phyloP scores from a whole-genome alignment of 371 early-diverging fungal species.

The Sporodiniella umbellata region DNA sequence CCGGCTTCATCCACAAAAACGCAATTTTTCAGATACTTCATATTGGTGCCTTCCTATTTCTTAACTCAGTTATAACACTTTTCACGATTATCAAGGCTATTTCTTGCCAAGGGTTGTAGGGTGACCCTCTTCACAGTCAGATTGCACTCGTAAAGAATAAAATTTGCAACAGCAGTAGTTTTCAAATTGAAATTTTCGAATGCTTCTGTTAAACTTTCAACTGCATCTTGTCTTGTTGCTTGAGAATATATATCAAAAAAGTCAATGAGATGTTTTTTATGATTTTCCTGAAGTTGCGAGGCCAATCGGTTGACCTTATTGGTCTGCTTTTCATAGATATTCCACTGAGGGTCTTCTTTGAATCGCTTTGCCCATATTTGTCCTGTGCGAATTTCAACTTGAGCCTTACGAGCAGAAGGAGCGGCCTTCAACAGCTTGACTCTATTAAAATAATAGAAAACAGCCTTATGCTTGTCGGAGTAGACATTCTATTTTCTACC shows the following conservation, averaged over 20 bases:
- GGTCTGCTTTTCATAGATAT: constrained; percentile 15
- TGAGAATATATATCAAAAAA: constrained; percentile 12
- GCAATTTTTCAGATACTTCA: constrained; percentile 11
- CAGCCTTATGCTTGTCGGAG: constrained; percentile 7
- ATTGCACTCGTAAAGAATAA: constrained; percentile 10
- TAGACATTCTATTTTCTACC: constrained; percentile 6
- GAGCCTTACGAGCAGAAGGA: constrained; percentile 1
- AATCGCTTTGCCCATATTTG: constrained; percentile 12
- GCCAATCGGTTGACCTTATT: constrained; percentile 5
- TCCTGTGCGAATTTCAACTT: constrained; percentile 3
- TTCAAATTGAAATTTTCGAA: constrained; percentile 8
- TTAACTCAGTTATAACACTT: not conserved
- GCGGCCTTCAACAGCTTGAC: constrained; percentile 10
- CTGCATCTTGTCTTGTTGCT: constrained; percentile 6
- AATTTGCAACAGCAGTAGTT: constrained; percentile 1
- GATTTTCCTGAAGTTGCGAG: constrained; percentile 9
- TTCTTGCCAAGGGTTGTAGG: constrained; percentile 2
- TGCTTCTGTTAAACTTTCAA: constrained; percentile 3
- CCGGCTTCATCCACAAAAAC: constrained; percentile 18
- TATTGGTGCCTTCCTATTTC: constrained; percentile 6
- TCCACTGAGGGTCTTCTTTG: constrained; percentile 11
- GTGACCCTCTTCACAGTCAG: constrained; percentile 5
- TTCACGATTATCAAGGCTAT: not conserved
- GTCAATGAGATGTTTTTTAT: constrained; percentile 5
- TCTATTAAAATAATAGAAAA: constrained; percentile 9